phyloP scores from a whole-genome alignment of 1,284 basidiomycete species.

The Malassezia japonica region DNA sequence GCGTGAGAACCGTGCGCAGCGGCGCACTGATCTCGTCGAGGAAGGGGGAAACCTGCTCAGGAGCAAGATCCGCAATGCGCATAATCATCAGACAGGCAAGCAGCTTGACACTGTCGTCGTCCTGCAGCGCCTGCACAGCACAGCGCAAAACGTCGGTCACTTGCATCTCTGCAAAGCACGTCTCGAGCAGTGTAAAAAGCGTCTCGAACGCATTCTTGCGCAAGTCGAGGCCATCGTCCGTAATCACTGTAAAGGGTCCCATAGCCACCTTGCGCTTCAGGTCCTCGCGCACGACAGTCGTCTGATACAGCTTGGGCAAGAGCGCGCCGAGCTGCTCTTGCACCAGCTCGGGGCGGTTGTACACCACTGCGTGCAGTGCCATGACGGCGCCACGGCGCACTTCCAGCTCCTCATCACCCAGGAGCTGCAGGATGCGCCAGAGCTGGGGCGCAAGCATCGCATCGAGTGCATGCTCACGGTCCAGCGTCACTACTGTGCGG shows the following conservation, averaged over 20 bases:
- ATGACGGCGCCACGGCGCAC: slow-evolving; percentile 50
- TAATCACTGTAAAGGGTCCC: slow-evolving; percentile 95
- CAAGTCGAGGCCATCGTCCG: slow-evolving; percentile 85
- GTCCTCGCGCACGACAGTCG: slow-evolving; percentile 62
- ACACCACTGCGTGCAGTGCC: slow-evolving; percentile 84
- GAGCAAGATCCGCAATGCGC: slow-evolving; percentile 74
- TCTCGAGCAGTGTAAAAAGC: slow-evolving; percentile 88
- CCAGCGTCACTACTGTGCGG: slow-evolving; percentile 79
- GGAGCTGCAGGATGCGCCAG: slow-evolving; percentile 77
- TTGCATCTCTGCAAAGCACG: slow-evolving; percentile 74
- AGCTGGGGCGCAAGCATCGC: slow-evolving; percentile 74
- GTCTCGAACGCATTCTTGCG: slow-evolving; percentile 85
- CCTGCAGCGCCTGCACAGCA: slow-evolving; percentile 71
- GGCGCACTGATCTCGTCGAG: slow-evolving; percentile 75
- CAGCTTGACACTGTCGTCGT: slow-evolving; percentile 95
- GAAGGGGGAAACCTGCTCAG: slow-evolving; percentile 57
- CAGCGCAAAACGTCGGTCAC: slow-evolving; percentile 71
- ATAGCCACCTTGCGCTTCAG: slow-evolving; percentile 66
- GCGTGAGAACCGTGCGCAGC: slow-evolving; percentile 66
- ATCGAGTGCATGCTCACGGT: slow-evolving; percentile 71
- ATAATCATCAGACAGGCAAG: slow-evolving; percentile 90
- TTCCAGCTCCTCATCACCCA: slow-evolving; percentile 63
- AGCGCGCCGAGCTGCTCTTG: slow-evolving; percentile 68
- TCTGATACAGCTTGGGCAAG: slow-evolving; percentile 75
- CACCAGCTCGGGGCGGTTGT: slow-evolving; percentile 84